Evolutionary conservation across 208 protist species (phyloP).

Genomic region (Naegleria gruberi): DNA sequence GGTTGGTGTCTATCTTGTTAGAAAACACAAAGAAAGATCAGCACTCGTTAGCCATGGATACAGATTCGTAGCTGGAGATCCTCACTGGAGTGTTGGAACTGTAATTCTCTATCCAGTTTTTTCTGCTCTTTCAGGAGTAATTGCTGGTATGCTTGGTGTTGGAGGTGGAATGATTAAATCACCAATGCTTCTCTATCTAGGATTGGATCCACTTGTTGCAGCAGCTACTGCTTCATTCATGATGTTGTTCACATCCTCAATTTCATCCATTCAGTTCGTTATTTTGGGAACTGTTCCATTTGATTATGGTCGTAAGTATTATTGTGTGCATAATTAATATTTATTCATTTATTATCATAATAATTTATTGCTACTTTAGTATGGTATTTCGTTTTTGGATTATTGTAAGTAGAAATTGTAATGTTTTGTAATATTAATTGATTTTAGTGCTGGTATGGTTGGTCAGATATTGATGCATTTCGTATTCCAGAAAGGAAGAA

Average conservation of each 20-base stretch:
- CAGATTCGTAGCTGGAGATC: not conserved
- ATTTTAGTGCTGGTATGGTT: not conserved
- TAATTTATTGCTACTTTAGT: too few species aligned
- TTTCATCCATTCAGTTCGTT: not conserved
- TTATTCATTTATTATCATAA: too few species aligned
- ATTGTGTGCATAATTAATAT: too few species aligned
- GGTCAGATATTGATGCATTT: not conserved
- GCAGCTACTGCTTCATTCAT: not conserved
- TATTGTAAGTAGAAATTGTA: too few species aligned
- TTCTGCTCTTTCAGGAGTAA: conserved; percentile 14
- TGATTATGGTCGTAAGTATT: conserved; percentile 28
- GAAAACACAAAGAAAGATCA: too few species aligned
- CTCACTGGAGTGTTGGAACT: not conserved
- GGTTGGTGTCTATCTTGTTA: not conserved
- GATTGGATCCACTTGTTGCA: not conserved
- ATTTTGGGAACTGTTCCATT: not conserved
- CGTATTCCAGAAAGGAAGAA: not conserved
- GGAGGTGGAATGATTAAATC: conserved; percentile 19
- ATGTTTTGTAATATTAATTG: too few species aligned
- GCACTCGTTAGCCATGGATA: not conserved
- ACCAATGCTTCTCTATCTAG: not conserved
- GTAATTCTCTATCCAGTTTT: conserved; percentile 6
- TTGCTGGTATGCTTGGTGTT: not conserved
- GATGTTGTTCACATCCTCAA: conserved; percentile 10
- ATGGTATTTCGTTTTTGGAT: not conserved